phyloP scores from a whole-genome alignment of 2,329 filamentous ascomycete species.

The Tolypocladium ophioglossoides region DNA sequence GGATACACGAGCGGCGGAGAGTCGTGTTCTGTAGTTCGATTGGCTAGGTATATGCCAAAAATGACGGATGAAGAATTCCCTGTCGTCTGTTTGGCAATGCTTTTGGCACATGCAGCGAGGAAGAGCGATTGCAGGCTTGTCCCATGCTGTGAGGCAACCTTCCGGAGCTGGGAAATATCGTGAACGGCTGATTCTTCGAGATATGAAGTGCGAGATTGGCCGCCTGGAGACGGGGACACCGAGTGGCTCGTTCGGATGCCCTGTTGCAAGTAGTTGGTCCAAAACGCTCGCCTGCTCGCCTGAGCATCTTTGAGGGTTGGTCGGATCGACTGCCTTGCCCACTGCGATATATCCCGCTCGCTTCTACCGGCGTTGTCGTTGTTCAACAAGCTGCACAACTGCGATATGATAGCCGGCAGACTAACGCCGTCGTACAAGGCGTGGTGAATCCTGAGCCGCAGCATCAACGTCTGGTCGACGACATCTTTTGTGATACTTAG shows the following conservation, averaged over 20 bases:
- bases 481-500: slow-evolving; percentile 7
- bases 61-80: slow-evolving; percentile 28
- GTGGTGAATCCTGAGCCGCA: slow-evolving; percentile 64
- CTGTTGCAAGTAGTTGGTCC: slow-evolving; percentile 27
- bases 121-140: slow-evolving; percentile 65
- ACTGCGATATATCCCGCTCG: slow-evolving; percentile 10
- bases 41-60: slow-evolving; percentile 76
- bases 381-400: slow-evolving; percentile 8
- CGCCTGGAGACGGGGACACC: background rate
- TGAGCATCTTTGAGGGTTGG: slow-evolving; percentile 3
- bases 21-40: slow-evolving; percentile 47
- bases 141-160: slow-evolving; percentile 36
- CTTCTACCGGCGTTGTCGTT: slow-evolving; percentile 4
- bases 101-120: slow-evolving; percentile 57
- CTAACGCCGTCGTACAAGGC: slow-evolving; percentile 82
- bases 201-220: slow-evolving; percentile 10
- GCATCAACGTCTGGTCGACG: slow-evolving; percentile 6
- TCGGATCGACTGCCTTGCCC: slow-evolving; percentile 12
- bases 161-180: slow-evolving; percentile 19
- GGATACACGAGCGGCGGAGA: slow-evolving; percentile 43
- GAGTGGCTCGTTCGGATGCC: background rate
- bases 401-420: slow-evolving; percentile 50
- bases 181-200: slow-evolving; percentile 39
- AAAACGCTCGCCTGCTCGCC: slow-evolving; percentile 23
- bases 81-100: slow-evolving; percentile 23